Evolutionary conservation across 495 filamentous ascomycete genomes (phyloP).

Genomic region (Daldinia bambusicola): DNA sequence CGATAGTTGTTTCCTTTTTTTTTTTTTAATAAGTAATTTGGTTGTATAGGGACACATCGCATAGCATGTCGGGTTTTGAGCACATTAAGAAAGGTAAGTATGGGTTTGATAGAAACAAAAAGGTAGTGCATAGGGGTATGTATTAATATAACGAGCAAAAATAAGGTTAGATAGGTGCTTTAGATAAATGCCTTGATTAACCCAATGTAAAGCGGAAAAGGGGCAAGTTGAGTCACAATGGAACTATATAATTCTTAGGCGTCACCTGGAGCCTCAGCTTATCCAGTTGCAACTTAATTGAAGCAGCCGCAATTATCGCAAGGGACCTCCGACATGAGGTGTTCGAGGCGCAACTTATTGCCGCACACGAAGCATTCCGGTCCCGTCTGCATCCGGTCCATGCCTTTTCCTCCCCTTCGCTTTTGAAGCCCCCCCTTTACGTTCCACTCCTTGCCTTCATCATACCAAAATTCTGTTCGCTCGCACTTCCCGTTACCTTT

Average conservation of each 20-base stretch:
- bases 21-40: neutral
- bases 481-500: neutral
- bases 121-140: neutral
- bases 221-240: neutral
- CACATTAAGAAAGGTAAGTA: neutral
- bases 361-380: slow-evolving; percentile 32
- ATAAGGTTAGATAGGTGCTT: neutral
- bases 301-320: slow-evolving; percentile 26
- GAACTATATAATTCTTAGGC: neutral
- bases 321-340: neutral
- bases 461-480: slow-evolving; percentile 30
- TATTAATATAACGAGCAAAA: neutral
- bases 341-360: neutral
- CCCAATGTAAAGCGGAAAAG: neutral
- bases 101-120: neutral
- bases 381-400: slow-evolving; percentile 11
- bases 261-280: neutral
- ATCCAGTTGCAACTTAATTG: slow-evolving; percentile 15
- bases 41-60: neutral
- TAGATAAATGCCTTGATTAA: too few species aligned
- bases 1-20: too few species aligned
- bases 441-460: slow-evolving; percentile 18
- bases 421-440: neutral
- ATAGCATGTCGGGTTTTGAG: neutral
- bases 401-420: neutral